A percentile compares a stretch with the other conserved stretches of the same genome.
Evolutionary conservation across 495 filamentous ascomycete genomes (phyloP).

Genomic region (Lasiosphaeris hirsuta): DNA sequence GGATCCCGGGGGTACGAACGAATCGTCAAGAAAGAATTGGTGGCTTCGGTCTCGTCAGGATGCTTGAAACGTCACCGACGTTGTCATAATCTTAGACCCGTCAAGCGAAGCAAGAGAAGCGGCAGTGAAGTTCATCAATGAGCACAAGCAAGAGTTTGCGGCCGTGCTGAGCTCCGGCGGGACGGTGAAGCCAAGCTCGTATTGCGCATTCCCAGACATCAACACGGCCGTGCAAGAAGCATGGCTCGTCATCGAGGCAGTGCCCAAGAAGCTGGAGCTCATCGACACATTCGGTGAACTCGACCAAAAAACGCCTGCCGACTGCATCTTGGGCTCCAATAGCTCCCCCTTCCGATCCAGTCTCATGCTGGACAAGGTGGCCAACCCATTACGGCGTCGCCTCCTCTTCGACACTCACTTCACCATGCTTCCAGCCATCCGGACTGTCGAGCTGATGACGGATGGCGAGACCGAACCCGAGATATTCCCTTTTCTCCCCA

Average conservation of each 20-base stretch:
- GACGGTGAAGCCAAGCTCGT: not conserved
- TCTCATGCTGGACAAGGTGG: slow-evolving; percentile 44
- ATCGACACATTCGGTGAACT: slow-evolving; percentile 47
- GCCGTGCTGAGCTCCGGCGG: slow-evolving; percentile 7
- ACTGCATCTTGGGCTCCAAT: slow-evolving; percentile 51
- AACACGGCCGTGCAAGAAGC: slow-evolving; percentile 38
- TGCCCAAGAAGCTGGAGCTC: slow-evolving; percentile 49
- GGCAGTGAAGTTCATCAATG: slow-evolving; percentile 20
- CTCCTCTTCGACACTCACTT: slow-evolving; percentile 47
- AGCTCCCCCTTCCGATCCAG: slow-evolving; percentile 46
- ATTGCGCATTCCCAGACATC: slow-evolving; percentile 30
- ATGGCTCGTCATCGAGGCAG: slow-evolving; percentile 52
- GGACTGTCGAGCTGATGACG: slow-evolving; percentile 54
- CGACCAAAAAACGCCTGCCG: slow-evolving; percentile 33
- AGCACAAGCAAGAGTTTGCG: slow-evolving; percentile 12
- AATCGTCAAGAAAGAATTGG: too few species aligned
- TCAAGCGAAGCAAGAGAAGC: not conserved
- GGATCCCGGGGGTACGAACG: too few species aligned
- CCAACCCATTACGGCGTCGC: slow-evolving; percentile 25
- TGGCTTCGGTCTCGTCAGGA: too few species aligned
- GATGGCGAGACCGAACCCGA: slow-evolving; percentile 40
- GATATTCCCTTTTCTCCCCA: slow-evolving; percentile 40
- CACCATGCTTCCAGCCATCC: slow-evolving; percentile 47
- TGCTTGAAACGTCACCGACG: slow-evolving; percentile 17
- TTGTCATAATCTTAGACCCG: slow-evolving; percentile 16